These are phyloP conservation scores for Phaseolus lunatus DNA, from an alignment of 306 rosid genomes.

Conservation along the genomic window DNA sequence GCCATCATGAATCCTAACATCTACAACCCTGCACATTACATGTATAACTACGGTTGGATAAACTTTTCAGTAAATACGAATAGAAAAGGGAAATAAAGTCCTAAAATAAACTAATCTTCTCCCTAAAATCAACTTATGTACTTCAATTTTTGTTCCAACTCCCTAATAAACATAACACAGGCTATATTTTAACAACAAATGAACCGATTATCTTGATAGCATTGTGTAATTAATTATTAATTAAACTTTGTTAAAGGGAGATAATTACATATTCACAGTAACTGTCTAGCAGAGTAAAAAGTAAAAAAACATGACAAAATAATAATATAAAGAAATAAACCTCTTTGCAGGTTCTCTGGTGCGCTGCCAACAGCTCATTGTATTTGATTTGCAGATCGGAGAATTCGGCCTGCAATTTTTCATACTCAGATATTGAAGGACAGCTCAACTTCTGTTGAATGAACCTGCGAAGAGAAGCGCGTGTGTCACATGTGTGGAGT, in stretches of 20 bases:
- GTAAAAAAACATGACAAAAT: not conserved
- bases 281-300: not conserved
- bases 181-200: too few relatives aligned
- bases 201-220: not conserved
- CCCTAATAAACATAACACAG: not conserved
- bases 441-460: conserved; percentile 87
- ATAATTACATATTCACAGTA: not conserved
- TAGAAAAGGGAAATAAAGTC: not conserved
- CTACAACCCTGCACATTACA: not conserved
- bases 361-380: conserved; percentile 62
- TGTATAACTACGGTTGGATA: not conserved
- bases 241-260: not conserved
- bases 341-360: conserved; percentile 82
- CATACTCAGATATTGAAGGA: conserved; percentile 73
- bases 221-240: not conserved
- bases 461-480: conserved; percentile 55
- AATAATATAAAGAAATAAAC: conserved; percentile 40
- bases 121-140: not conserved
- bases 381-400: conserved; percentile 77
- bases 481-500: not conserved
- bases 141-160: not conserved
- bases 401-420: conserved; percentile 77
- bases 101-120: not conserved
- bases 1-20: conserved; percentile 16
- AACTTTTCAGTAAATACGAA: not conserved